Conservation (phyloP, 768 basidiomycete genomes). For the Kwoniella botswanensis region DNA sequence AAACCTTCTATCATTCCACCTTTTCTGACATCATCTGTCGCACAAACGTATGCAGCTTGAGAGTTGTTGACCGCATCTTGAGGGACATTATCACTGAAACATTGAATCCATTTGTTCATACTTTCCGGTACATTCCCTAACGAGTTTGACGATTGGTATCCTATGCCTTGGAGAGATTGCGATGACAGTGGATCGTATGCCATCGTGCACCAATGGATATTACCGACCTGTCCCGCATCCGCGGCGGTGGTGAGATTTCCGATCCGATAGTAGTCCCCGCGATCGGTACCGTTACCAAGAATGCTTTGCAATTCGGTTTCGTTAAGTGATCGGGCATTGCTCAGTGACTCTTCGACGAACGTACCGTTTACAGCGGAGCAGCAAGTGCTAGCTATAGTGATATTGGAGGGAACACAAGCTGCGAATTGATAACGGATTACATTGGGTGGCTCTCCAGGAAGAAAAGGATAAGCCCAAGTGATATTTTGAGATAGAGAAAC, state of each 20-base stretch:
- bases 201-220: constrained; percentile 26
- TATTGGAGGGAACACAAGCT: constrained; percentile 27
- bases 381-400: constrained; percentile 23
- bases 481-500: not conserved
- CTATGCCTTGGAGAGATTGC: not conserved
- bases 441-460: constrained; percentile 25
- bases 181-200: constrained; percentile 15
- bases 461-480: constrained; percentile 22
- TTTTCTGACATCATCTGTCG: constrained; percentile 8
- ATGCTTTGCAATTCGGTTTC: not conserved
- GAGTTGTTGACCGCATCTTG: constrained; percentile 12
- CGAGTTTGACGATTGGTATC: not conserved
- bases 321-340: not conserved
- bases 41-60: constrained; percentile 24
- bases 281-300: not conserved
- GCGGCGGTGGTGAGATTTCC: constrained; percentile 2
- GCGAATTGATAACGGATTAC: constrained; percentile 14
- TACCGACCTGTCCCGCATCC: not conserved
- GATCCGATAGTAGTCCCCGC: not conserved
- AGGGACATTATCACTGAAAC: constrained; percentile 24
- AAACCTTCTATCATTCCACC: constrained; percentile 21
- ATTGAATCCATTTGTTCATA: constrained; percentile 25
- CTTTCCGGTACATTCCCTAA: constrained; percentile 17
- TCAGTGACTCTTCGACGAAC: constrained; percentile 3
- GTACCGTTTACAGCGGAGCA: constrained; percentile 20